Conservation (phyloP, 768 basidiomycete species). For the Phylloporus sp. region DNA sequence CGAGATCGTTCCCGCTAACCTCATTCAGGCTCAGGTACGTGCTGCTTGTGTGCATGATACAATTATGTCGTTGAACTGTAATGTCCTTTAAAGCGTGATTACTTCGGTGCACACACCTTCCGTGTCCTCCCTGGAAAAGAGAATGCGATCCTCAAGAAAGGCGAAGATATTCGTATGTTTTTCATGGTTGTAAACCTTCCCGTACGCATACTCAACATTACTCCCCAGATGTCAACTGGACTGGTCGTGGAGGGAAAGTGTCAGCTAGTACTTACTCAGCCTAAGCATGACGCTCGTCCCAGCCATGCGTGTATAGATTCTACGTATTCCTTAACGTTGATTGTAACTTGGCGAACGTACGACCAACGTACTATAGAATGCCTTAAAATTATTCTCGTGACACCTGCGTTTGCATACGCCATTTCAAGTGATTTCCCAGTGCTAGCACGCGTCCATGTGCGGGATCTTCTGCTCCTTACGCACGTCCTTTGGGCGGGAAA, state of each 20-base stretch:
- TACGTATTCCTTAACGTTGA: constrained; percentile 3
- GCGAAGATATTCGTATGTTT: constrained; percentile 82
- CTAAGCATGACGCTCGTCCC: constrained; percentile 28
- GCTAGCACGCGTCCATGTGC: constrained; percentile 60
- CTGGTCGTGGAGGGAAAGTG: constrained; percentile 93
- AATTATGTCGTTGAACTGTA: constrained; percentile 1
- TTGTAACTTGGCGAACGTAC: constrained; percentile 14
- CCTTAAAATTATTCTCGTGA: too few species aligned
- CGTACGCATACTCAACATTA: constrained; percentile 1
- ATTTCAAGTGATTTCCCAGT: too few species aligned
- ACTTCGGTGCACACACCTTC: constrained; percentile 99
- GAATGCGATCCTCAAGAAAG: constrained; percentile 72
- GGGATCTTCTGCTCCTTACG: constrained; percentile 57
- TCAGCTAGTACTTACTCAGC: constrained; percentile 83
- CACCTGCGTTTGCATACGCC: too few species aligned
- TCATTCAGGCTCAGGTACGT: constrained; percentile 85
- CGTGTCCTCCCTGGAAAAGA: constrained; percentile 88
- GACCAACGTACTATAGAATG: too few species aligned
- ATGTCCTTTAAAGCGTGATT: constrained; percentile 67
- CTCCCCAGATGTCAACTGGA: constrained; percentile 90
- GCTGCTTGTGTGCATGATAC: neutral
- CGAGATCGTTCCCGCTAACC: constrained; percentile 88
- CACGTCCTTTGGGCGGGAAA: constrained; percentile 8
- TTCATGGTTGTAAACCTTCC: neutral
- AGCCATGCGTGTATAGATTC: constrained; percentile 18